Percentiles rank a stretch among this genome's conserved stretches.
Conservation (phyloP, 1,139 yeast genomes). For the Debaryomycetaceae sp. region DNA sequence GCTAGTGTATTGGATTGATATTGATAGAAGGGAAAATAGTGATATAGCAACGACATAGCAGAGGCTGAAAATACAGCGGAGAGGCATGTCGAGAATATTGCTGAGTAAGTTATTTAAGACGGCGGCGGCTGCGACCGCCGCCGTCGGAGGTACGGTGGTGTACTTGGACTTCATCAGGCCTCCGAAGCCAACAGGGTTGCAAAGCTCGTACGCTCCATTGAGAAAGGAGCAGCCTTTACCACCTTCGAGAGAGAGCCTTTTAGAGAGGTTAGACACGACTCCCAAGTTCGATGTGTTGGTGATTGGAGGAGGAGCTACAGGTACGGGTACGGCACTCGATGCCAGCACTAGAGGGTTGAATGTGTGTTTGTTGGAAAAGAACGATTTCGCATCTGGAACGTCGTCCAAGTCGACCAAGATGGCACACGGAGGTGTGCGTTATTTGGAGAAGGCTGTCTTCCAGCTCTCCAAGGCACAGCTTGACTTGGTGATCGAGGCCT, state of each 20-base stretch:
- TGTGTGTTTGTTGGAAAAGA: slow-evolving; percentile 81
- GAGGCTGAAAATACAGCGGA: no score
- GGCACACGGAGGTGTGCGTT: slow-evolving; percentile 97
- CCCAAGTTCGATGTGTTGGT: slow-evolving; percentile 73
- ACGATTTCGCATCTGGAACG: slow-evolving; percentile 89
- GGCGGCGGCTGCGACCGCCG: slow-evolving; percentile 32
- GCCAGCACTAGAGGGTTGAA: slow-evolving; percentile 89
- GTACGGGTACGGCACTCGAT: slow-evolving; percentile 90
- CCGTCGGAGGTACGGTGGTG: slow-evolving; percentile 36
- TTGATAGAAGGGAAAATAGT: no score
- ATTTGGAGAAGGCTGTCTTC: slow-evolving; percentile 92
- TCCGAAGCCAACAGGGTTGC: slow-evolving; percentile 29
- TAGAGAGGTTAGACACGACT: slow-evolving; percentile 30
- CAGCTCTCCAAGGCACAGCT: slow-evolving; percentile 87
- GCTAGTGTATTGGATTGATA: no score
- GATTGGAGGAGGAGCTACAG: slow-evolving; percentile 96
- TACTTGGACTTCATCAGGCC: slow-evolving; percentile 43
- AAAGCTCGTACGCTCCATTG: slow-evolving; percentile 36
- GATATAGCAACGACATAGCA: no score
- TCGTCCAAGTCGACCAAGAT: slow-evolving; percentile 94
- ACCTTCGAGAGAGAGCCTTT: slow-evolving; percentile 33
- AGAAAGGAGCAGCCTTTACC: slow-evolving; percentile 33
- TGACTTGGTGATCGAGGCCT: slow-evolving; percentile 89
- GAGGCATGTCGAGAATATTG: slow-evolving; percentile 15
- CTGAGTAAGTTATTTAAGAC: slow-evolving; percentile 27